Conservation (phyloP, 345 rosid species). For the Linum trigynum region DNA sequence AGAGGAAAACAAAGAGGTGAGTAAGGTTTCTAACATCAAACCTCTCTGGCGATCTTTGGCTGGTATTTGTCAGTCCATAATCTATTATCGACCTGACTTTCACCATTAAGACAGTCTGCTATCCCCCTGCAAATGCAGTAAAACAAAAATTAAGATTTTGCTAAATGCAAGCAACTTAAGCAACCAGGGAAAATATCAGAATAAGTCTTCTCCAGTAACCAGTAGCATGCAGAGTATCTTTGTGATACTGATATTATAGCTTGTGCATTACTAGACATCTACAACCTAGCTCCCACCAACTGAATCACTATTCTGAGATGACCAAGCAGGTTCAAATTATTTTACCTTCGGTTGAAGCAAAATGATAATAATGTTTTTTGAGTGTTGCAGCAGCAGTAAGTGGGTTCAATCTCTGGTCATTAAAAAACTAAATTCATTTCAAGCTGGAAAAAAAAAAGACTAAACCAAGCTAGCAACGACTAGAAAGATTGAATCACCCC, state of each 20-base stretch:
- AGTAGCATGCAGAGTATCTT: not conserved
- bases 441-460: too few species aligned
- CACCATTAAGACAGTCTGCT: conserved; percentile 21
- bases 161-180: not conserved
- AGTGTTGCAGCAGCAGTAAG: too few species aligned
- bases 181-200: not conserved
- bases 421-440: too few species aligned
- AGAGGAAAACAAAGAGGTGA: not conserved
- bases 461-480: too few species aligned
- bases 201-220: conserved; percentile 4
- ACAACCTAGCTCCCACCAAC: too few species aligned
- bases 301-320: too few species aligned
- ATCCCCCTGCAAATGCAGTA: conserved; percentile 19
- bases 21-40: conserved; percentile 24
- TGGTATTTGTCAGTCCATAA: conserved; percentile 80
- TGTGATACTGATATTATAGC: too few species aligned
- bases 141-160: not conserved
- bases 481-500: not conserved
- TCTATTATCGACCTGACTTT: conserved; percentile 35
- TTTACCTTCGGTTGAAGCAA: too few species aligned
- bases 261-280: too few species aligned
- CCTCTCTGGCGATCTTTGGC: conserved; percentile 70
- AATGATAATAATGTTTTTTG: too few species aligned
- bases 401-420: too few species aligned
- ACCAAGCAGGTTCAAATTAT: too few species aligned